Conservation (phyloP, 2,329 filamentous ascomycete species). For the Talaromyces islandicus region DNA sequence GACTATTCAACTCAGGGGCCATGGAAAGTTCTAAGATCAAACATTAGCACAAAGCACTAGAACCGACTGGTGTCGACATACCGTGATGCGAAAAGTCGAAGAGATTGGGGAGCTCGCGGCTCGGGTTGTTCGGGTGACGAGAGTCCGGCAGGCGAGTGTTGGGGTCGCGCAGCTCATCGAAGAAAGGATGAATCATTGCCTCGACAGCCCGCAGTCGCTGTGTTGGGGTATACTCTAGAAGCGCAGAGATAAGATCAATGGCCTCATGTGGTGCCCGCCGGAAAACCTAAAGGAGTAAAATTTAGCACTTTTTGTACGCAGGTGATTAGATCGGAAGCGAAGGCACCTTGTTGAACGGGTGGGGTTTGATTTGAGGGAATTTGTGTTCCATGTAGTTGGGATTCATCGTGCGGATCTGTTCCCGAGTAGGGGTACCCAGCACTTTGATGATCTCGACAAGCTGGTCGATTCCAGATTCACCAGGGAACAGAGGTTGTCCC, state of each 20-base stretch:
- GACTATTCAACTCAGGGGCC: slow-evolving; percentile 75
- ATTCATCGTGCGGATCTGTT: slow-evolving; percentile 99
- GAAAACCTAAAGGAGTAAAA: slow-evolving; percentile 60
- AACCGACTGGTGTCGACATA: slow-evolving; percentile 44
- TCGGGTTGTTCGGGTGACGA: slow-evolving; percentile 72
- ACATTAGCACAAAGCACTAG: slow-evolving; percentile 11
- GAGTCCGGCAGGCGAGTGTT: slow-evolving; percentile 88
- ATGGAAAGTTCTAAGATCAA: slow-evolving; percentile 80
- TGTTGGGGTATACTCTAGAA: slow-evolving; percentile 95
- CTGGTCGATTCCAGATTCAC: slow-evolving; percentile 97
- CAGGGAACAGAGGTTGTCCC: slow-evolving; percentile 93
- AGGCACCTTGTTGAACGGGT: slow-evolving; percentile 86
- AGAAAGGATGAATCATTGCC: slow-evolving; percentile 98
- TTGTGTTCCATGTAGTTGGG: slow-evolving; percentile 99
- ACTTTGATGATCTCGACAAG: slow-evolving; percentile 99
- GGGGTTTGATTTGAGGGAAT: slow-evolving; percentile 99
- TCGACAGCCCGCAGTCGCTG: slow-evolving; percentile 90
- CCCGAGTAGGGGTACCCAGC: slow-evolving; percentile 87
- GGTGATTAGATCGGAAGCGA: background rate
- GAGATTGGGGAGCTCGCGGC: slow-evolving; percentile 76
- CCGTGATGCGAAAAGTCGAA: slow-evolving; percentile 95
- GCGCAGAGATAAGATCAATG: slow-evolving; percentile 86
- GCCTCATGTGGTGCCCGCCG: slow-evolving; percentile 89
- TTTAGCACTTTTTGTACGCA: background rate
- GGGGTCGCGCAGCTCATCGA: slow-evolving; percentile 93